Evolutionary conservation across 768 basidiomycete species (phyloP).

Genomic region (Tulasnella sp.): DNA sequence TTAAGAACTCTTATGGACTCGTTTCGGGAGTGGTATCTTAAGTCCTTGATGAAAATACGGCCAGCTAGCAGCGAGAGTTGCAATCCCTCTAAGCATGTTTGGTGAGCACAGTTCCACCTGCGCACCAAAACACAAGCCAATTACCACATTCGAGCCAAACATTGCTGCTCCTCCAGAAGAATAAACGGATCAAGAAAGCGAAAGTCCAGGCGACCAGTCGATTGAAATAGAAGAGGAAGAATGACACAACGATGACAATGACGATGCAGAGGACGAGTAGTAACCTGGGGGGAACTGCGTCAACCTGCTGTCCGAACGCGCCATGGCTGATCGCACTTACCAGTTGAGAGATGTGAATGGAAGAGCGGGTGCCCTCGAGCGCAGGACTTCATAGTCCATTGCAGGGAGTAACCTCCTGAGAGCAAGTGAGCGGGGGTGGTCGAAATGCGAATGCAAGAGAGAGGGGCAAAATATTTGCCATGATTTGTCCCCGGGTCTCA

Average conservation of each 20-base stretch:
- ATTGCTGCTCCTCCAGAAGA: constrained; percentile 73
- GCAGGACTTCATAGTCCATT: constrained; percentile 14
- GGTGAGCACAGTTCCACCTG: constrained; percentile 20
- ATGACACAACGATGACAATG: constrained; percentile 49
- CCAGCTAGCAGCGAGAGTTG: constrained; percentile 88
- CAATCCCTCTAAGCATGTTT: constrained; percentile 60
- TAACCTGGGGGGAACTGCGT: constrained; percentile 28
- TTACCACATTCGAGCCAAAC: constrained; percentile 80
- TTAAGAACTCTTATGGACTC: constrained; percentile 81
- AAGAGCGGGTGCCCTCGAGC: constrained; percentile 15
- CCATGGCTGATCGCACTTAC: neutral
- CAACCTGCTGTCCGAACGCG: neutral
- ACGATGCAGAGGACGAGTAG: constrained; percentile 62
- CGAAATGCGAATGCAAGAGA: constrained; percentile 9
- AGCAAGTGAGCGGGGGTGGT: constrained; percentile 3
- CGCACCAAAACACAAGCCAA: constrained; percentile 31
- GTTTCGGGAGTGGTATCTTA: constrained; percentile 88
- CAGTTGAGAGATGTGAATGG: constrained; percentile 22
- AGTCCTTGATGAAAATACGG: constrained; percentile 80
- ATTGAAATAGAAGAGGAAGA: constrained; percentile 89
- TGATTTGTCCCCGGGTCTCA: neutral
- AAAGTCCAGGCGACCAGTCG: constrained; percentile 70
- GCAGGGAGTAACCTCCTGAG: neutral
- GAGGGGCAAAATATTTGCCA: constrained; percentile 4
- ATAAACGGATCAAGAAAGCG: constrained; percentile 60